Percentiles rank a stretch among this genome's conserved stretches.
These are phyloP conservation scores for Berberis vulgaris DNA, from an alignment of 164 flowering plant genomes.

Conservation along the genomic window DNA sequence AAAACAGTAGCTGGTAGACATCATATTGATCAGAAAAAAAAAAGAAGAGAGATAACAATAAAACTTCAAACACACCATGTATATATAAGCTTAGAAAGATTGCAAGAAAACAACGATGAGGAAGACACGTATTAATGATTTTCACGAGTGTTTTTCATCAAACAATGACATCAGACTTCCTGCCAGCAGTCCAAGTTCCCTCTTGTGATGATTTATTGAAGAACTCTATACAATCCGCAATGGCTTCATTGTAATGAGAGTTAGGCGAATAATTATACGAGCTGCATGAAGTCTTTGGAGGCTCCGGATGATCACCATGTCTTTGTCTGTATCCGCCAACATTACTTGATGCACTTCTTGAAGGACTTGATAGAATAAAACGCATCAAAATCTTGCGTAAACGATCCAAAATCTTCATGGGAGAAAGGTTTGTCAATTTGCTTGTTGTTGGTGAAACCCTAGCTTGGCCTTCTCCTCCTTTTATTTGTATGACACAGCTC, in stretches of 20 bases:
- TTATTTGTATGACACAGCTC: constrained; percentile 34
- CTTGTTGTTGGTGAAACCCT: neutral
- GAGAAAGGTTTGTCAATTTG: constrained; percentile 25
- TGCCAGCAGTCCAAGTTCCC: constrained; percentile 4
- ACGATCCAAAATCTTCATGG: constrained; percentile 62
- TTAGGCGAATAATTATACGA: constrained; percentile 28
- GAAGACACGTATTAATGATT: too few species aligned
- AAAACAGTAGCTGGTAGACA: too few species aligned
- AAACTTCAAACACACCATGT: too few species aligned
- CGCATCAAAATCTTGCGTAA: constrained; percentile 58
- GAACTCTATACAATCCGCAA: constrained; percentile 55
- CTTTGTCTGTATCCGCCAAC: constrained; percentile 4
- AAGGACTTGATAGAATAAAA: constrained; percentile 39
- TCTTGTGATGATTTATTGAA: constrained; percentile 35
- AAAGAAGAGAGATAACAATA: too few species aligned
- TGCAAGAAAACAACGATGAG: too few species aligned
- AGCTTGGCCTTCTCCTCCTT: constrained; percentile 12
- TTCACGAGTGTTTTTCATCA: constrained; percentile 1
- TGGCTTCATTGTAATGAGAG: constrained; percentile 41
- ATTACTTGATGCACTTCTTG: constrained; percentile 5
- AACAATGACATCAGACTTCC: constrained; percentile 20
- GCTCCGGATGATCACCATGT: constrained; percentile 35
- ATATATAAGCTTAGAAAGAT: too few species aligned
- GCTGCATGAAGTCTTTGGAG: constrained; percentile 57
- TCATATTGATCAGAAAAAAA: too few species aligned